Evolutionary conservation across 1,284 basidiomycete genomes (phyloP).

Genomic region (Retiboletus fuscus): DNA sequence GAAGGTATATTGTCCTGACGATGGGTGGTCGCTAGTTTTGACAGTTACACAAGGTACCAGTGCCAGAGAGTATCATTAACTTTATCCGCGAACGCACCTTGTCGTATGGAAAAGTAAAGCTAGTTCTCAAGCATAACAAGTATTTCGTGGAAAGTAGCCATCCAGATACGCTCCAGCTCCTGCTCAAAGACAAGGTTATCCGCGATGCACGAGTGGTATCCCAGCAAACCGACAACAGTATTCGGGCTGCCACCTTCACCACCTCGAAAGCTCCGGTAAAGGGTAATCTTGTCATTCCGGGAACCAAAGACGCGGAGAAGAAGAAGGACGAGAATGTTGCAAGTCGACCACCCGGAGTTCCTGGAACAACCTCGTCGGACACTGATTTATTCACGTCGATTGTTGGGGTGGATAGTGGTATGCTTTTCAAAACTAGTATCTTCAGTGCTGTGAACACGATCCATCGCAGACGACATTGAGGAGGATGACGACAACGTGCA

Average conservation of each 20-base stretch:
- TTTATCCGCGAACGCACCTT: slow-evolving; percentile 92
- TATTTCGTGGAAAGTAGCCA: slow-evolving; percentile 95
- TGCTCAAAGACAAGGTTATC: slow-evolving; percentile 89
- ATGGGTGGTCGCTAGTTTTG: slow-evolving; percentile 1
- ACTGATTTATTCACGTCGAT: slow-evolving; percentile 89
- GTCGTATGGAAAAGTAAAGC: slow-evolving; percentile 96
- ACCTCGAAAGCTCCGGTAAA: slow-evolving; percentile 85
- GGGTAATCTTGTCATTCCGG: slow-evolving; percentile 86
- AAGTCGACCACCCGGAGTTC: slow-evolving; percentile 50
- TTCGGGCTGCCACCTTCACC: slow-evolving; percentile 84
- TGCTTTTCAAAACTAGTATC: slow-evolving; percentile 38
- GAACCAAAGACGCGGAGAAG: slow-evolving; percentile 79
- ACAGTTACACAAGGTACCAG: slow-evolving; percentile 73
- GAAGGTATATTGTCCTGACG: slow-evolving; percentile 66
- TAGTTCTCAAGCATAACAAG: slow-evolving; percentile 96
- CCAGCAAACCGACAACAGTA: slow-evolving; percentile 71
- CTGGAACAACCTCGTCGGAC: slow-evolving; percentile 60
- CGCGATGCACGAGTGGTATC: slow-evolving; percentile 82
- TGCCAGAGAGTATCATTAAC: slow-evolving; percentile 83
- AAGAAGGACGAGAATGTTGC: slow-evolving; percentile 66
- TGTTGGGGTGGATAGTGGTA: slow-evolving; percentile 90
- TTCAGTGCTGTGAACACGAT: slow-evolving; percentile 21
- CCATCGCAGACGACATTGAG: slow-evolving; percentile 85
- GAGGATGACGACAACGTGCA: slow-evolving; percentile 97
- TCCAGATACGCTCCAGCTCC: slow-evolving; percentile 87